phyloP scores from a whole-genome alignment of 2,329 filamentous ascomycete species.

The Fusarium buxicola region DNA sequence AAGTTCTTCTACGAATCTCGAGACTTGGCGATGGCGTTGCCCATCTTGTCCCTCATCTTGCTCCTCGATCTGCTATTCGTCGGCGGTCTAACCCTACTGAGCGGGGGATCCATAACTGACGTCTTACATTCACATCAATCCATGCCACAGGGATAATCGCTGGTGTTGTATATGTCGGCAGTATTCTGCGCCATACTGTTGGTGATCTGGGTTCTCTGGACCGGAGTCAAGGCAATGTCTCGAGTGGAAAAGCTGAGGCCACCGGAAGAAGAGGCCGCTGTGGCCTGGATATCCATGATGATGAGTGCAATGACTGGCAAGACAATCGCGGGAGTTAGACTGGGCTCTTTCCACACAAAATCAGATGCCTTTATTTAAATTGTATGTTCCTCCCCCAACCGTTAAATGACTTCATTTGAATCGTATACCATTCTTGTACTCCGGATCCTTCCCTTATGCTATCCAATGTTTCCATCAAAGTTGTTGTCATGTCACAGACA shows the following conservation, averaged over 20 bases:
- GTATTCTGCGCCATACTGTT: slow-evolving; percentile 14
- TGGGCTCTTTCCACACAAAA: not conserved
- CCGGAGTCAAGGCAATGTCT: slow-evolving; percentile 23
- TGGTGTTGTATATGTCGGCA: slow-evolving; percentile 4
- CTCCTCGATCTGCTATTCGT: slow-evolving; percentile 16
- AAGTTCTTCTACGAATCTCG: slow-evolving; percentile 33
- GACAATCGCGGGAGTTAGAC: slow-evolving; percentile 16
- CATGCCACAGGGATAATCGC: not conserved
- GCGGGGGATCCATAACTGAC: slow-evolving; percentile 3
- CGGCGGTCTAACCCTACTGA: slow-evolving; percentile 2
- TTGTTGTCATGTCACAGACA: slow-evolving; percentile 23
- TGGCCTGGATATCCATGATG: slow-evolving; percentile 15
- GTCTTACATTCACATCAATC: slow-evolving; percentile 4
- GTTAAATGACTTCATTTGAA: slow-evolving; percentile 16
- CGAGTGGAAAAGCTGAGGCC: slow-evolving; percentile 23
- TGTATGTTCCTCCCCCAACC: slow-evolving; percentile 15
- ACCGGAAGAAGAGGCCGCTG: slow-evolving; percentile 22
- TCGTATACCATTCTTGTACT: slow-evolving; percentile 12
- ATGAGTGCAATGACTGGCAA: slow-evolving; percentile 25
- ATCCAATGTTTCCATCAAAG: not conserved
- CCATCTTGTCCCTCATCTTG: slow-evolving; percentile 33
- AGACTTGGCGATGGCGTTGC: slow-evolving; percentile 33
- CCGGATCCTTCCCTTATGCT: not conserved
- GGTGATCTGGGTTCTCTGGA: slow-evolving; percentile 30
- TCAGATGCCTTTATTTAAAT: slow-evolving; percentile 13